Base-by-base conservation (phyloP, 2,329 filamentous ascomycete species). In the Leptographium galeiforme region DNA sequence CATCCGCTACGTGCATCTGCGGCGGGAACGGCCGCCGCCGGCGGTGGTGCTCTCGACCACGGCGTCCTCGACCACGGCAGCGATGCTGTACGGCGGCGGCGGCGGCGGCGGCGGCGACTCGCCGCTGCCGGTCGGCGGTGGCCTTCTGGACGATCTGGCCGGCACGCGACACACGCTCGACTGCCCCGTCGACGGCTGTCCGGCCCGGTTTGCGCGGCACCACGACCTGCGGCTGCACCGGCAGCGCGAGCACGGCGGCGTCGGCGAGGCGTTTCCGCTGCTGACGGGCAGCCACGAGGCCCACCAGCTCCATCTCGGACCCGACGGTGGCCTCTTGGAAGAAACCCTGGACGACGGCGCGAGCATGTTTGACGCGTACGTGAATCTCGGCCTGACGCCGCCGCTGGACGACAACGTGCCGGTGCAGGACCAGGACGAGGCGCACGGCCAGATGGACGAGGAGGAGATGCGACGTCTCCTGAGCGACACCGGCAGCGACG, bases 1-100 rank as follows among this genome's bases (percentile, higher is more conserved):
- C 64, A 76, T 96, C 46, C 82, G 87, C 19, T 89, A 85, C 48
- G 78, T 87, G 25, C 91, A 97, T 65, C 72, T 95, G 32, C 81
- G 82, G n/a, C 62, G 68, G 16, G 68, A 72, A 53, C 72, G 77
- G 13, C 73, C 74, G 10, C 54, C 56, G 5, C 63, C 61, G 51
- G 46, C 32, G 16, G 8, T 50, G 13, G 53, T 54, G 54, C 8
- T 36, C 12, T 36, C 34, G 34, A 36, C 34, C 4, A 36, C 34
- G 25, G 25, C 25, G 25, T 5, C 25, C 25, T 25, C 18, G 6
- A 25, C 18, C 64, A 55, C 53, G 55, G 64, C 43, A 62, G 58
- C 51, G 59, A 59, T 53, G 52, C 49, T 16, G 44, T 41, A 60
- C 11, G 53, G 59, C 2, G 41, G 56, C 4, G 66, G n/a, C n/a